A percentile compares a stretch with the other conserved stretches of the same genome.
Evolutionary conservation across 352 stramenopile genomes (phyloP).

Genomic region (Phytopythium montanum): DNA sequence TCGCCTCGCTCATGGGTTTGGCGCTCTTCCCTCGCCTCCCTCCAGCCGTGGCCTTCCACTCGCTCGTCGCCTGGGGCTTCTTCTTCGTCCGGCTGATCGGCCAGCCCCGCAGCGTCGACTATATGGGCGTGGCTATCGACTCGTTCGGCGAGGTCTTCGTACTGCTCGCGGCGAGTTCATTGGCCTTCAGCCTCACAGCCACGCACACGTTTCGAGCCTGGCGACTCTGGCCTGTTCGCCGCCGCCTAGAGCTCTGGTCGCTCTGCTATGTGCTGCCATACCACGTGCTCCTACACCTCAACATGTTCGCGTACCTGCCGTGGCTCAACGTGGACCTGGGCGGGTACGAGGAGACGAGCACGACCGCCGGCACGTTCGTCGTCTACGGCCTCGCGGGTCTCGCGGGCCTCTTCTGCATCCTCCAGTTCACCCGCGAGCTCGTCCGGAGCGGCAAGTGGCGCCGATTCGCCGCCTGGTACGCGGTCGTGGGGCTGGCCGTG

Average conservation of each 20-base stretch:
- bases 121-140: constrained; percentile 39
- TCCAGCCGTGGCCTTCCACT: constrained; percentile 42
- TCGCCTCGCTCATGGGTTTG: constrained; percentile 37
- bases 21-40: constrained; percentile 44
- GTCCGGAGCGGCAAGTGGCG: constrained; percentile 40
- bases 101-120: constrained; percentile 57
- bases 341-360: constrained; percentile 41
- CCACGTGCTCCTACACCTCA: constrained; percentile 73
- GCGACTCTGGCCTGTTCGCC: constrained; percentile 18
- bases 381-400: constrained; percentile 37
- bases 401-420: constrained; percentile 24
- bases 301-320: constrained; percentile 62
- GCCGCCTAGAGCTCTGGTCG: constrained; percentile 48
- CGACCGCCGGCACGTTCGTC: constrained; percentile 61
- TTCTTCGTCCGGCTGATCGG: constrained; percentile 70
- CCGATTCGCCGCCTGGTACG: constrained; percentile 33
- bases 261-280: constrained; percentile 66
- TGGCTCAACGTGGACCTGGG: constrained; percentile 76
- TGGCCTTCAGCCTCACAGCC: constrained; percentile 35
- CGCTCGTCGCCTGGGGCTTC: constrained; percentile 60
- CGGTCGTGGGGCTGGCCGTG: constrained; percentile 15
- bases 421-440: constrained; percentile 39
- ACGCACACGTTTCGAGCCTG: constrained; percentile 48
- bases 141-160: constrained; percentile 63
- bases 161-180: constrained; percentile 46